These are phyloP conservation scores for Thraustochytrium sp. DNA, from an alignment of 352 stramenopile species.

Conservation along the genomic window DNA sequence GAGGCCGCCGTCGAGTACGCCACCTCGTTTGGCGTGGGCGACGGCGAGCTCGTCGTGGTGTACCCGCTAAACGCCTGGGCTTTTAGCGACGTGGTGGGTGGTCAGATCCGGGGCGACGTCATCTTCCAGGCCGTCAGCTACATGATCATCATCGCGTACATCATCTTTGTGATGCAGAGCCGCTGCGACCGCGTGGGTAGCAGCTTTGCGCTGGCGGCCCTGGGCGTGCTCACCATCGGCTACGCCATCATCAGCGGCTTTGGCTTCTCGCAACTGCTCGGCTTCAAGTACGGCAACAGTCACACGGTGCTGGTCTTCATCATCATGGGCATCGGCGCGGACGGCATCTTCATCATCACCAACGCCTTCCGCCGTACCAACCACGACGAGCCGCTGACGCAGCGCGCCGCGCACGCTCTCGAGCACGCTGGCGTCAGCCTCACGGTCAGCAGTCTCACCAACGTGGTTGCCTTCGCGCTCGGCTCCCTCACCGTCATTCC, in stretches of 20 bases:
- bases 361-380: conserved; percentile 56
- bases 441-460: conserved; percentile 60
- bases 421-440: conserved; percentile 49
- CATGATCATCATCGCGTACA: conserved; percentile 50
- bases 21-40: neutral
- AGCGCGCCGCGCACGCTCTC: conserved; percentile 19
- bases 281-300: conserved; percentile 14
- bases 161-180: conserved; percentile 39
- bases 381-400: neutral
- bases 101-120: conserved; percentile 47
- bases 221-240: neutral
- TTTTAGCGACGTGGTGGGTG: conserved; percentile 44
- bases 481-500: conserved; percentile 55
- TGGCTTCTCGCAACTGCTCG: neutral
- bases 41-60: conserved; percentile 35
- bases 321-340: conserved; percentile 59
- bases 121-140: conserved; percentile 47
- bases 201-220: neutral
- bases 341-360: conserved; percentile 62
- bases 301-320: conserved; percentile 53
- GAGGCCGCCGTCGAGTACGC: neutral
- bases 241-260: conserved; percentile 3
- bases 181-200: neutral
- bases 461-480: conserved; percentile 64
- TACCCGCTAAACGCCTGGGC: conserved; percentile 38